Base-by-base conservation (phyloP, 2,329 filamentous ascomycete genomes). In the Xylariaceae sp. region DNA sequence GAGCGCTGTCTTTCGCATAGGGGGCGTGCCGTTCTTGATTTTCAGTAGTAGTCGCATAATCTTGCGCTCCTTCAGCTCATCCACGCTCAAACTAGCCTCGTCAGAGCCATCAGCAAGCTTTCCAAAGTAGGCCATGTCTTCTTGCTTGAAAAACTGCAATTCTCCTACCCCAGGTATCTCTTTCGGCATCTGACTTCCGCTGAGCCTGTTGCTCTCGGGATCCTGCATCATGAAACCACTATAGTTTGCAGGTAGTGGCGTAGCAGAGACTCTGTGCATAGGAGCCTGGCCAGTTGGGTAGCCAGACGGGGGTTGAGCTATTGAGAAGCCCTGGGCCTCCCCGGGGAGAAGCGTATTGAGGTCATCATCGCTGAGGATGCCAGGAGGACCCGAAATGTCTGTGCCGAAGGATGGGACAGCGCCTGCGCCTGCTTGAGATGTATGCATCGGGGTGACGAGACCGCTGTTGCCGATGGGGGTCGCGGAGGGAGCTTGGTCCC, bases 61-160 rank as follows among this genome's bases (percentile, higher is more conserved):
- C 71, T 98, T 98, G 51, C 93, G 81, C 69, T 98, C 92, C 69
- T 98, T 97, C 42, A 98, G 72, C 61, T 98, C 92, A 39, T 98
- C 93, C 8, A 98, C 90, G 17, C 85, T 91, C 69, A 98, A 80
- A 19, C 83, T 78, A 58, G 92, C 94, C 69, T 98, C 93, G 57
- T 97, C 90, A 21, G 86, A 86, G 29, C 88, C 90, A 63, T 98
- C 93, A 19, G 95, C 92, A 33, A 98, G 80, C 73, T 98, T 97
- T 48, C 92, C 91, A 61, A 98, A 98, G 70, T 98, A 98, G 32
- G 88, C 85, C 90, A 97, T 96, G 67, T 98, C 93, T 66, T 98
- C 93, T 2, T 90, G 82, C 71, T 98, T 98, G 78, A 98, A 95
- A 66, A 97, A 98, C 56, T 96, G 91, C 41, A 98, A 72, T 65